phyloP scores from a whole-genome alignment of 1,284 basidiomycete species.

The Wolfiporia cocos region DNA sequence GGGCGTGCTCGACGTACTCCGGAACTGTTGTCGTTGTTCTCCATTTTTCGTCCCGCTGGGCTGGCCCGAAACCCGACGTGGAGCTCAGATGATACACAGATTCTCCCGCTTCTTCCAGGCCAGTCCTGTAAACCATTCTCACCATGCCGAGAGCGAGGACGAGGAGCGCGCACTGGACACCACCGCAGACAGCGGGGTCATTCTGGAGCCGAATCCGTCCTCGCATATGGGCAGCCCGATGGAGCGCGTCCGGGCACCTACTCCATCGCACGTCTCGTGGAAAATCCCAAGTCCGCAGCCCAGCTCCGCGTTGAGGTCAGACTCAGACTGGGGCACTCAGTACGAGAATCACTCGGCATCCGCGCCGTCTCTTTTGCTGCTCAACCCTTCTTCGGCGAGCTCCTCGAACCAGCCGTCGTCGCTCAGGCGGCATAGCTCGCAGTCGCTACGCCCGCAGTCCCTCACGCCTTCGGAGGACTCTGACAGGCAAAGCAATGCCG shows the following conservation, averaged over 20 bases:
- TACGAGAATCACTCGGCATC: conserved; percentile 16
- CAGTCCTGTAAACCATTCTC: conserved; percentile 5
- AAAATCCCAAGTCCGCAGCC: conserved; percentile 13
- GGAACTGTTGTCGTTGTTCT: neutral
- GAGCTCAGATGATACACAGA: conserved; percentile 14
- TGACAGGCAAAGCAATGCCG: conserved; percentile 11
- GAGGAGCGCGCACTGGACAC: conserved; percentile 2
- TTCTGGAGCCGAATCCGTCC: conserved; percentile 16
- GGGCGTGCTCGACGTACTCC: neutral
- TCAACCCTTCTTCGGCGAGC: conserved; percentile 7
- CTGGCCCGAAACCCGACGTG: conserved; percentile 1
- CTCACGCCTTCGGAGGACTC: conserved; percentile 17
- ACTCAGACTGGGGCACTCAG: conserved; percentile 14
- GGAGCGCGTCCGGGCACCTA: conserved; percentile 13
- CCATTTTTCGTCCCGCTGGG: neutral
- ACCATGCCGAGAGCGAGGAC: conserved; percentile 6
- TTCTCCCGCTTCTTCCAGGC: conserved; percentile 18
- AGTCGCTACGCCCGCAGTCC: conserved; percentile 17
- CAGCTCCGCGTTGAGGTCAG: conserved; percentile 12
- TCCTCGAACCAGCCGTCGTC: conserved; percentile 10
- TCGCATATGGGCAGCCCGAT: conserved; percentile 10
- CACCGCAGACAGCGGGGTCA: conserved; percentile 11
- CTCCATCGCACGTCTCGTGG: conserved; percentile 24
- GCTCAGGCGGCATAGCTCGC: conserved; percentile 17
- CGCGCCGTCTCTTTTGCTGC: conserved; percentile 14